Evolutionary conservation across 2,329 filamentous ascomycete genomes (phyloP).

Genomic region (Trichoderma pleuroti): DNA sequence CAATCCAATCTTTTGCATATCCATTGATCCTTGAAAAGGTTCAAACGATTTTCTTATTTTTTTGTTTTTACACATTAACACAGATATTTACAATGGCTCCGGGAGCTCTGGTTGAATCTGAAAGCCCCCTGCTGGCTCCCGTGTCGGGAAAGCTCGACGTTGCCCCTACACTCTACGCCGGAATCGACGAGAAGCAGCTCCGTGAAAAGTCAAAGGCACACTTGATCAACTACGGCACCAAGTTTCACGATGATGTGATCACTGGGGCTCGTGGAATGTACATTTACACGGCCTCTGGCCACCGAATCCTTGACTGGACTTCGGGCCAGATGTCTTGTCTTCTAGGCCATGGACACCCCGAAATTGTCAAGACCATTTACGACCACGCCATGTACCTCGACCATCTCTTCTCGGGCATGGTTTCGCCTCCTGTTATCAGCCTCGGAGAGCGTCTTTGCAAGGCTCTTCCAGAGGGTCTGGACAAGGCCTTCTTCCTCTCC

Average conservation of each 20-base stretch:
- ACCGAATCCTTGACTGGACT: slow-evolving; percentile 55
- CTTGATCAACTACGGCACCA: slow-evolving; percentile 28
- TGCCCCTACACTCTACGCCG: slow-evolving; percentile 24
- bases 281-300: slow-evolving; percentile 44
- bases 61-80: neutral
- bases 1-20: neutral
- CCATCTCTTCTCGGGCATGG: slow-evolving; percentile 58
- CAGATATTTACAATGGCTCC: slow-evolving; percentile 24
- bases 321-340: slow-evolving; percentile 60
- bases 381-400: slow-evolving; percentile 51
- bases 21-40: neutral
- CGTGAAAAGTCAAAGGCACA: slow-evolving; percentile 25
- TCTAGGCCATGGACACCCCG: slow-evolving; percentile 55
- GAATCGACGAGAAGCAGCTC: slow-evolving; percentile 24
- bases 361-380: slow-evolving; percentile 52
- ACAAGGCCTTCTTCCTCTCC: slow-evolving; percentile 55
- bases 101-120: slow-evolving; percentile 18
- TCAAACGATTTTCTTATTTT: neutral
- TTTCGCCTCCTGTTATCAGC: slow-evolving; percentile 54
- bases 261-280: slow-evolving; percentile 41
- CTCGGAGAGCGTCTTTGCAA: slow-evolving; percentile 49
- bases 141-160: slow-evolving; percentile 15
- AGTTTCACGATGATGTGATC: slow-evolving; percentile 37
- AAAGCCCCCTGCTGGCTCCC: slow-evolving; percentile 6
- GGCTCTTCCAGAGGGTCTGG: slow-evolving; percentile 47